Evolutionary conservation across 495 filamentous ascomycete genomes (phyloP).

Genomic region (Collariella sp.): DNA sequence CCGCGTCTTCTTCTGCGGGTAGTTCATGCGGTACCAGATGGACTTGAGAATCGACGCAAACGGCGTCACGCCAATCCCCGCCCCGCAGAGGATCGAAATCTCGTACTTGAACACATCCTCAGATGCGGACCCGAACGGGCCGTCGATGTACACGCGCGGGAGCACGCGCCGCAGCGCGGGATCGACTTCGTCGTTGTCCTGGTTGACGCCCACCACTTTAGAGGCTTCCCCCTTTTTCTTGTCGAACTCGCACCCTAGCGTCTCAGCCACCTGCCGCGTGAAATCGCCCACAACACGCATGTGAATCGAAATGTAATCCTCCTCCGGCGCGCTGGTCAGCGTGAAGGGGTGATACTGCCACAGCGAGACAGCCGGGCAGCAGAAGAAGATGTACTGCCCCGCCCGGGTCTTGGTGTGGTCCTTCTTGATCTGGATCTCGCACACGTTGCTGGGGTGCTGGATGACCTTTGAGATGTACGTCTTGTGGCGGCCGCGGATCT

Average conservation of each 20-base stretch:
- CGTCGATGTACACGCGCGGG: constrained; percentile 68
- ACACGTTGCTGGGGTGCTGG: constrained; percentile 73
- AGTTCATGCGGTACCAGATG: constrained; percentile 83
- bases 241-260: constrained; percentile 62
- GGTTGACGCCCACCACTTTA: constrained; percentile 57
- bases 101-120: constrained; percentile 76
- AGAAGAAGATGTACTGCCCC: constrained; percentile 76
- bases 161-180: constrained; percentile 61
- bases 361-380: constrained; percentile 69
- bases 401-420: constrained; percentile 66
- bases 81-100: constrained; percentile 57
- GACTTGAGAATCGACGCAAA: constrained; percentile 75
- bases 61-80: constrained; percentile 66
- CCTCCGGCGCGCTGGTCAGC: constrained; percentile 68
- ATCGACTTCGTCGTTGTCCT: constrained; percentile 50
- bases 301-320: constrained; percentile 76
- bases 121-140: constrained; percentile 69
- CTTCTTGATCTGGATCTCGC: constrained; percentile 82
- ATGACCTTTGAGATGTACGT: constrained; percentile 77
- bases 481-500: constrained; percentile 62
- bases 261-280: constrained; percentile 53
- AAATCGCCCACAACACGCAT: constrained; percentile 65
- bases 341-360: constrained; percentile 79
- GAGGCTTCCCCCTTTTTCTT: constrained; percentile 44
- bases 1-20: constrained; percentile 62